A percentile compares a stretch with the other conserved stretches of the same genome.
Evolutionary conservation across 2,329 filamentous ascomycete genomes (phyloP).

Genomic region (Trichoderma semiorbis): DNA sequence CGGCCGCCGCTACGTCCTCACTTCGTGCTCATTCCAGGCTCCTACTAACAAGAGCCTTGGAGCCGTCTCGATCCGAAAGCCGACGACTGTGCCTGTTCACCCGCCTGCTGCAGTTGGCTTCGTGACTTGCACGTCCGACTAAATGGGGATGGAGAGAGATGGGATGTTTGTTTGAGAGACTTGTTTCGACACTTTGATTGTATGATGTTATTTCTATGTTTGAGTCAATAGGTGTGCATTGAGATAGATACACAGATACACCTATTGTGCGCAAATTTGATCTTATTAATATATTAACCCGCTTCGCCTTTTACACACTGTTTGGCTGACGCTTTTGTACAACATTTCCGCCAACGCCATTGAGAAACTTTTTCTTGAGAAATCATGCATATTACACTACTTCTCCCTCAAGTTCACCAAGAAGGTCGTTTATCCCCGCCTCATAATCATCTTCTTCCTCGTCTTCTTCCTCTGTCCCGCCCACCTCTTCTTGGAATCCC

Average conservation of each 20-base stretch:
- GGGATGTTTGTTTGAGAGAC: background rate
- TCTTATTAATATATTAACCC: background rate
- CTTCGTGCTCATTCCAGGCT: constrained; percentile 4
- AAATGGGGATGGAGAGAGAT: background rate
- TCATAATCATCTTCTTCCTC: background rate
- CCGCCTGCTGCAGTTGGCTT: constrained; percentile 2
- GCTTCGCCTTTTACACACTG: background rate
- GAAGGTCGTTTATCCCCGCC: background rate
- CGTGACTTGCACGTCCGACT: constrained; percentile 2
- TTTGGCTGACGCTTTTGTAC: background rate
- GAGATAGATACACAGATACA: background rate
- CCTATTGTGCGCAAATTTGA: background rate
- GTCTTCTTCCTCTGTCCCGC: background rate
- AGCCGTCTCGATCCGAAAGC: background rate
- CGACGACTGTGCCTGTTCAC: background rate
- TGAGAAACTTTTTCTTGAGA: background rate
- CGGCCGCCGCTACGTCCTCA: constrained; percentile 4
- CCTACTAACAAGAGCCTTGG: background rate
- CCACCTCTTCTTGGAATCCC: background rate
- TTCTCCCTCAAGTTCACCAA: background rate
- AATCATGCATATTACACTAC: background rate
- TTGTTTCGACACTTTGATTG: background rate
- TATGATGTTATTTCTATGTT: background rate
- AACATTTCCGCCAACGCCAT: background rate
- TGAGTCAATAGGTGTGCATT: background rate